These are phyloP conservation scores for Diaporthe sp. DNA, from an alignment of 2,329 filamentous ascomycete genomes.

Conservation along the genomic window DNA sequence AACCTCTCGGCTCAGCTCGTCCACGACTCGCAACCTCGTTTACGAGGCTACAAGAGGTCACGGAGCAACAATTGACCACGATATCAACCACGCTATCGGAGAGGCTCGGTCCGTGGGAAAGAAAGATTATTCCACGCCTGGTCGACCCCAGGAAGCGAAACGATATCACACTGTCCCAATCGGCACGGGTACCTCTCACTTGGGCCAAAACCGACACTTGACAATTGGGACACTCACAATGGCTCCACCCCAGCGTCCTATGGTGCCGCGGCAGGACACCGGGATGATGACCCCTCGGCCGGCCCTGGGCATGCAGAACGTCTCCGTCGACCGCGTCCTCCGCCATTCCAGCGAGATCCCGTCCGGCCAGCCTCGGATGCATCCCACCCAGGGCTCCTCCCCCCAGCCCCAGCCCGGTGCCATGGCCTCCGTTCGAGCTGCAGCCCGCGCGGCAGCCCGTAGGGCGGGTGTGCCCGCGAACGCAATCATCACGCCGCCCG, in stretches of 20 bases:
- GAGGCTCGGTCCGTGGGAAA: neutral
- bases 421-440: conserved; percentile 39
- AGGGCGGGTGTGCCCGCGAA: conserved; percentile 45
- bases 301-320: conserved; percentile 73
- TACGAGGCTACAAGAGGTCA: conserved; percentile 3
- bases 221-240: neutral
- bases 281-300: conserved; percentile 14
- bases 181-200: neutral
- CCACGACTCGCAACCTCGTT: conserved; percentile 1
- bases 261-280: conserved; percentile 46
- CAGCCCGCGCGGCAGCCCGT: conserved; percentile 37
- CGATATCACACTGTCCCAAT: neutral
- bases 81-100: neutral
- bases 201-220: neutral
- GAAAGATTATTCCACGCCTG: neutral
- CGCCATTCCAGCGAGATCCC: conserved; percentile 96
- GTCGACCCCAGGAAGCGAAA: neutral
- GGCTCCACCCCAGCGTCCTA: conserved; percentile 43
- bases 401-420: conserved; percentile 38
- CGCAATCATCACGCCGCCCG: conserved; percentile 22
- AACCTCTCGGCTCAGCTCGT: neutral
- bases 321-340: conserved; percentile 94
- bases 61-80: neutral
- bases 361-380: conserved; percentile 86
- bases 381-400: conserved; percentile 23